Base-by-base conservation (phyloP, 768 basidiomycete species). In the Lyophyllum semitale region DNA sequence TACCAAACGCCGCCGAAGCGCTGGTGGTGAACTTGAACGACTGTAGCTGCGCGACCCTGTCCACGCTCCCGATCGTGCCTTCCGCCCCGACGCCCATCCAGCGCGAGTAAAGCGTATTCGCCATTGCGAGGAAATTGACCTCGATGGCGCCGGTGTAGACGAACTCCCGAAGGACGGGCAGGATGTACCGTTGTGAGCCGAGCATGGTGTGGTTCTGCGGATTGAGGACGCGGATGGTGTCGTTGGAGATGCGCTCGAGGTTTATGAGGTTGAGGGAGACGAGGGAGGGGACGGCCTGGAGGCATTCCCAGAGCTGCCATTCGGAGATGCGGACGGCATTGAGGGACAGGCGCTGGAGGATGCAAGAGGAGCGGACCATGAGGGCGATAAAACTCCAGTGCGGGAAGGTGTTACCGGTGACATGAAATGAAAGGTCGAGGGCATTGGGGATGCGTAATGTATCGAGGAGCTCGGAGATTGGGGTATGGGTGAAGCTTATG, bases 321-420 rank as follows among this genome's bases (percentile, higher is more conserved):
- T 64, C 58, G 6, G 51, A 54, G 22, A 59, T 54, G 35, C 63
- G 55, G 13, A 59, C 58, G 41, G 55, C 55, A 25, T 61, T 58
- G 8, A 64, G 60, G 9, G 60, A 38, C 23, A 63, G 60, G 37
- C 45, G 52, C 15, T 53, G 40, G 22, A 62, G 55, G 11, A 37
- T 33, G 32, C 55, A 59, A n/a, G 35, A 50, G 9, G 60, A 64
- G 35, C 63, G 63, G 18, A 40, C 17, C 25, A 59, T 55, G 43
- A 61, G 55, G 26, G 63, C 58, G n/a, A 51, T 62, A 22, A 64
- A 62, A 22, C 60, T 62, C 56, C 63, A 59, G 23, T 64, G 56
- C 23, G 60, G 58, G 38, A 62, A 64, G 15, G 42, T 51, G 23
- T 64, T 62, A 46, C 58, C 60, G 15, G 60, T 59, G 48, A 58